Base-by-base conservation (phyloP, 306 rosid species). In the Trifolium repens region DNA sequence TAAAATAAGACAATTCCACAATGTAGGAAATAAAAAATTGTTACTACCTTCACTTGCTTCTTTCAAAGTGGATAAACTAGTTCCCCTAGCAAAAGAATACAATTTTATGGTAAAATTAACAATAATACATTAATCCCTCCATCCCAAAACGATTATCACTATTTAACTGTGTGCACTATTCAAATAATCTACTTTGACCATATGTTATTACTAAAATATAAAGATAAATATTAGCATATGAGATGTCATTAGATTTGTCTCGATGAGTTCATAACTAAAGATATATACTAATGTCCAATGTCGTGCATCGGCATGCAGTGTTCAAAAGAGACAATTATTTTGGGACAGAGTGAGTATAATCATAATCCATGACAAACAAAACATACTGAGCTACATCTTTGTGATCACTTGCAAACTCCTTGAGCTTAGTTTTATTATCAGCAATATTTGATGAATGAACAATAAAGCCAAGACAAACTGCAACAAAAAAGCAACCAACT, bases 361-460 rank as follows among this genome's bases (percentile, higher is more conserved):
- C 69, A 27, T 59, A 7, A 50, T 44, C 39, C 46, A 53, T 30
- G 49, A 65, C 42, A 54, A 64, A 47, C 46, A 2, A 49, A 49
- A 52, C 58, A 52, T 52, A 52, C 58, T 16, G 9, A 7, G 78
- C 71, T 74, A 72, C 82, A 34, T 64, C 83, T 69, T 63, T 82
- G 17, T 53, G 32, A 71, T 80, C 80, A 54, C 43, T 76, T 12
- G 91, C 34, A 64, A 80, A 75, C 27, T 44, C 35, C 0, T 80
- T 54, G 61, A 93, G 97, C 85, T 93, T 93, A 71, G 72, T 87
- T 71, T 87, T 82, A 58, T 91, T 88, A 84, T 93, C 98, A 73
- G 91, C 83, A 55, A 89, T 85, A 80, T 93, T 93, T 74, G 98
- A 93, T 71, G 96, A 80, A 85, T 93, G 97, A 76, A 93, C 92